Evolutionary conservation across 106 monocot genomes (phyloP).

Genomic region (Acorus calamus): DNA sequence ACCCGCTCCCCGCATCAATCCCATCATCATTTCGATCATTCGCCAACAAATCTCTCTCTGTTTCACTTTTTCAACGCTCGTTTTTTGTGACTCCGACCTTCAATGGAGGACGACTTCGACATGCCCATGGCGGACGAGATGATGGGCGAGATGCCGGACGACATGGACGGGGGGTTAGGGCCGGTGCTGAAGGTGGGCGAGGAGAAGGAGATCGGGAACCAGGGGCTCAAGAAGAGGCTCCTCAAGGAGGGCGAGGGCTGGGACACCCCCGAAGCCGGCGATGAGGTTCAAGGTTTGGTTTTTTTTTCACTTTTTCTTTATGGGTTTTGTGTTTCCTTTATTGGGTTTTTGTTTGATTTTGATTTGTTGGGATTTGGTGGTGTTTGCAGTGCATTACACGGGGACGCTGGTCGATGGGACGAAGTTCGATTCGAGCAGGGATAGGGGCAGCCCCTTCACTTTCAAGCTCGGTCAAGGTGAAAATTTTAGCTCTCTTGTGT

Average conservation of each 20-base stretch:
- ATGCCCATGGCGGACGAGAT: conserved; percentile 41
- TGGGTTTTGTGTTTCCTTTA: neutral
- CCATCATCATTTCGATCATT: too few relatives aligned
- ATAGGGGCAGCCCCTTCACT: conserved; percentile 72
- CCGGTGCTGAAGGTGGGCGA: conserved; percentile 61
- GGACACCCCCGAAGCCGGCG: conserved; percentile 79
- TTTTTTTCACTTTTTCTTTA: neutral
- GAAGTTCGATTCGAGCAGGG: conserved; percentile 85
- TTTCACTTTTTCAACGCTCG: too few relatives aligned
- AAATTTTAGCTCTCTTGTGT: neutral
- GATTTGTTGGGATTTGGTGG: neutral
- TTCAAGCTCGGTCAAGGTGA: conserved; percentile 82
- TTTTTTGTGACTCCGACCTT: too few relatives aligned
- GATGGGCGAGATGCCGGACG: conserved; percentile 27
- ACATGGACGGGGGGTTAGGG: neutral
- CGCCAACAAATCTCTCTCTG: too few relatives aligned
- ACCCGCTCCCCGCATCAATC: too few relatives aligned
- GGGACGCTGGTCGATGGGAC: conserved; percentile 87
- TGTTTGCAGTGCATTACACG: conserved; percentile 75
- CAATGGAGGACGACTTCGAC: conserved; percentile 70
- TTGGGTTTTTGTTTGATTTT: neutral
- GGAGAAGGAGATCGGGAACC: conserved; percentile 87
- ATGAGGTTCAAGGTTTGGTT: conserved; percentile 73
- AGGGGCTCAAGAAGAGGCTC: conserved; percentile 85
- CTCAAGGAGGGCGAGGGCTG: conserved; percentile 78